Evolutionary conservation across 352 stramenopile species (phyloP), one percentile per base, ranked within the genome.

Genomic region (Peronospora destructor): DNA sequence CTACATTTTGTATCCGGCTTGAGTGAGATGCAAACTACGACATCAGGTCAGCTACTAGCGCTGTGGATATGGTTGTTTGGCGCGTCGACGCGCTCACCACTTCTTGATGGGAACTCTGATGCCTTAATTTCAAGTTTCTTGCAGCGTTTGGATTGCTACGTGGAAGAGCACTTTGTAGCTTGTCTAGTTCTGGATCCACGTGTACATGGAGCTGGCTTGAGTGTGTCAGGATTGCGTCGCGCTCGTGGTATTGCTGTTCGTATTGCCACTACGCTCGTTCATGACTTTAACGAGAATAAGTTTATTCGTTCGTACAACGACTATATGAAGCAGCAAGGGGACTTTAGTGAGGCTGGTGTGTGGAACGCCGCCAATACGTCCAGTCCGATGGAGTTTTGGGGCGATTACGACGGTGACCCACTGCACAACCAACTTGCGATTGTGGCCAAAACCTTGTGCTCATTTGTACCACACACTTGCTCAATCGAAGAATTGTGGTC

Each of bases 251-350:
- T 73, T 6, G 44, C 60, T 7, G 45, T 73, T 40, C 52, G 61
- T 37, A 45, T 73, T 30, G 64, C 60, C 6, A 34, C 26, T 9
- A 9, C 45, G 13, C 35, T 70, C 12, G 16, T 70, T 21, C 56
- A 61, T 3, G 16, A 38, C 3, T 53, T 73, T 10, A 55, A 70
- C 30, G 64, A 73, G 26, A 65, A 56, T 13, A 63, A 59, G 30
- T 73, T 73, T 25, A 51, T 73, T 25, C 64, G 61, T 8, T 70
- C 64, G 36, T 73, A 68, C 54, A 73, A 71, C 38, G 64, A 73
- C 38, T 73, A 66, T 34, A 56, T 68, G 56, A 73, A 73, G 51
- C 39, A 65, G 40, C 53, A 70, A 35, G 64, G 56, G 12, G 61
- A 68, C 25, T 73, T 71, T 17, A 49, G 61, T 25, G 64, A 73